phyloP scores from a whole-genome alignment of 1,139 yeast genomes.

The Kluyveromyces marxianus region DNA sequence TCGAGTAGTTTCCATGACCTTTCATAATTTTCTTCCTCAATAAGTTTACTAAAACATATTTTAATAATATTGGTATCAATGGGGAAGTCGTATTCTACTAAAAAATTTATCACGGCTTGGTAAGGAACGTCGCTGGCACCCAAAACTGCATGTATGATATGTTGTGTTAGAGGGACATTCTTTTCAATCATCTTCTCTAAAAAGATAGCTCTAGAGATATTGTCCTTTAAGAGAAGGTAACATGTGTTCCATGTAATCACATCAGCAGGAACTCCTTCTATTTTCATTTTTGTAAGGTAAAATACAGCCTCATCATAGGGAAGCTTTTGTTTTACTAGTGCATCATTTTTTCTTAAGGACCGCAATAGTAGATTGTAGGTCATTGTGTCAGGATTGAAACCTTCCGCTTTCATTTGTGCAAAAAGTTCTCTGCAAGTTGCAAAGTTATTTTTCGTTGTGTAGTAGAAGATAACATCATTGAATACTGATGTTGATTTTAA shows the following conservation, averaged over 20 bases:
- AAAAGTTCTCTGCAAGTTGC: constrained; percentile 38
- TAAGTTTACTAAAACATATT: constrained; percentile 20
- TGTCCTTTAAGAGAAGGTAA: constrained; percentile 26
- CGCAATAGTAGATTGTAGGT: constrained; percentile 38
- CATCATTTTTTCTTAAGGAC: constrained; percentile 22
- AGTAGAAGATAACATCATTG: constrained; percentile 40
- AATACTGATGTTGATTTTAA: constrained; percentile 33
- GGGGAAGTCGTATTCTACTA: constrained; percentile 21
- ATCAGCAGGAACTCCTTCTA: constrained; percentile 29
- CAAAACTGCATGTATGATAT: constrained; percentile 18
- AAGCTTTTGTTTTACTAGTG: constrained; percentile 26
- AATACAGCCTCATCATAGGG: constrained; percentile 29
- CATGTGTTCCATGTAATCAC: constrained; percentile 36
- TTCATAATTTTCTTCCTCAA: constrained; percentile 22
- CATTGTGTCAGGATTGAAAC: constrained; percentile 33
- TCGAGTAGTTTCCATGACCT: constrained; percentile 25
- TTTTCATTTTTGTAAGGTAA: constrained; percentile 32
- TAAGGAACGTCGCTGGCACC: constrained; percentile 12
- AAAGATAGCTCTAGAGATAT: constrained; percentile 22
- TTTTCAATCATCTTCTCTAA: constrained; percentile 24
- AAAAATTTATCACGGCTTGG: constrained; percentile 13
- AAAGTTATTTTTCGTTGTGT: constrained; percentile 33
- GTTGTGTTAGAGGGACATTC: constrained; percentile 21
- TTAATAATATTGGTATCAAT: constrained; percentile 21
- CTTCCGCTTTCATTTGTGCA: constrained; percentile 34